Base-by-base conservation (phyloP, 257 asterid species). In the Misopates orontium region DNA sequence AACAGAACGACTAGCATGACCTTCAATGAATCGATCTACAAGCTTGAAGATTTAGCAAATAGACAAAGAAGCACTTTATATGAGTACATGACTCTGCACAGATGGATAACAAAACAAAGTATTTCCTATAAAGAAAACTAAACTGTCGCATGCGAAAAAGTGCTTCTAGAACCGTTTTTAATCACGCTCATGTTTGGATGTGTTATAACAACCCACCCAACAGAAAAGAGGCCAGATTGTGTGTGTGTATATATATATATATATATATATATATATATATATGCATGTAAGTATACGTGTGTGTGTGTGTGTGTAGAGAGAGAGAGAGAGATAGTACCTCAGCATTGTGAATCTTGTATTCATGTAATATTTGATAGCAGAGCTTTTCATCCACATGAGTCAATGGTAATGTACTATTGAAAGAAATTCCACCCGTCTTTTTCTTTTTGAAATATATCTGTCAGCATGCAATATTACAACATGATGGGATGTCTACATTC, bases 281-380 rank as follows among this genome's bases (percentile, higher is more conserved):
- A n/a, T n/a, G n/a, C n/a, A n/a, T n/a, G n/a, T n/a, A n/a, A n/a
- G n/a, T n/a, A n/a, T n/a, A n/a, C n/a, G n/a, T n/a, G n/a, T n/a
- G n/a, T n/a, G n/a, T n/a, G n/a, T n/a, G n/a, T n/a, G n/a, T n/a
- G n/a, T n/a, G n/a, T n/a, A n/a, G n/a, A n/a, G n/a, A n/a, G n/a
- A n/a, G n/a, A n/a, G 67, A 62, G 65, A 54, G 72, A 62, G 68
- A 66, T n/a, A 56, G 54, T 78, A 94, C 99, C 97, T 94, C 97
- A 44, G 99, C 99, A 79, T 94, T 94, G 88, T 94, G 99, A 78
- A 94, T 90, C 85, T 94, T 94, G 87, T 90, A 94, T 74, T 94
- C 99, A 4, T 94, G 99, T 71, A 94, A 70, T 63, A 94, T 94
- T 73, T 94, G 99, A 85, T 94, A 94, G 84, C 99, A 94, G 56